phyloP scores from a whole-genome alignment of 2,329 filamentous ascomycete genomes.

The Penicillium frequentans region DNA sequence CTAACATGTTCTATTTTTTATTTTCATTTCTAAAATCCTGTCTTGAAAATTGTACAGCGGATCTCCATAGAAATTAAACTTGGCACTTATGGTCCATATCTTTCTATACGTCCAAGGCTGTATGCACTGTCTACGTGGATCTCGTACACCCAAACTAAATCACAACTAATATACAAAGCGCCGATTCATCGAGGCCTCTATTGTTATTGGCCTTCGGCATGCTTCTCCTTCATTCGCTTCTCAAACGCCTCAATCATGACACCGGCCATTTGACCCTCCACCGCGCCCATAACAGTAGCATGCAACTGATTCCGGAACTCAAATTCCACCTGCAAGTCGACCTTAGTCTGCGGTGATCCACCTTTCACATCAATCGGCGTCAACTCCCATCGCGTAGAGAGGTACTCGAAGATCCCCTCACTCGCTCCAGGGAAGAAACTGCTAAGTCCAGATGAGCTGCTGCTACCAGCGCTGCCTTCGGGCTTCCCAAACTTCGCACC shows the following conservation, averaged over 20 bases:
- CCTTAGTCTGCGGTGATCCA: conserved; percentile 60
- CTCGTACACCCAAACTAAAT: conserved; percentile 1
- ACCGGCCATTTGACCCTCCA: conserved; percentile 79
- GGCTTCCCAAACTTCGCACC: conserved; percentile 40
- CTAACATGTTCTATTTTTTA: conserved; percentile 20
- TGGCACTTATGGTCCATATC: conserved; percentile 1
- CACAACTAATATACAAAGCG: conserved; percentile 13
- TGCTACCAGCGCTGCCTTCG: conserved; percentile 59
- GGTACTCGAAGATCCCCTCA: conserved; percentile 46
- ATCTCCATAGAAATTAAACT: conserved; percentile 15
- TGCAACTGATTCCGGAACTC: conserved; percentile 89
- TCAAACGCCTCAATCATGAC: conserved; percentile 95
- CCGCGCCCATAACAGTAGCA: conserved; percentile 73
- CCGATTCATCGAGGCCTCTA: neutral
- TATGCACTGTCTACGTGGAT: neutral
- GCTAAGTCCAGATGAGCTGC: conserved; percentile 40
- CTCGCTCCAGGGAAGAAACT: conserved; percentile 45
- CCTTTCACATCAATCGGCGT: conserved; percentile 32
- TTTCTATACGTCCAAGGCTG: neutral
- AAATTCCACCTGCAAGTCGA: conserved; percentile 75
- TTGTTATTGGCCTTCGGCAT: conserved; percentile 29
- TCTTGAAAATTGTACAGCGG: conserved; percentile 19
- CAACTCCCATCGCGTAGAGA: conserved; percentile 47
- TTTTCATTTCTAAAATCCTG: conserved; percentile 6
- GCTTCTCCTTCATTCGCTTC: conserved; percentile 65